Conservation (phyloP, 2,329 filamentous ascomycete genomes). For the Fusarium algeriense region DNA sequence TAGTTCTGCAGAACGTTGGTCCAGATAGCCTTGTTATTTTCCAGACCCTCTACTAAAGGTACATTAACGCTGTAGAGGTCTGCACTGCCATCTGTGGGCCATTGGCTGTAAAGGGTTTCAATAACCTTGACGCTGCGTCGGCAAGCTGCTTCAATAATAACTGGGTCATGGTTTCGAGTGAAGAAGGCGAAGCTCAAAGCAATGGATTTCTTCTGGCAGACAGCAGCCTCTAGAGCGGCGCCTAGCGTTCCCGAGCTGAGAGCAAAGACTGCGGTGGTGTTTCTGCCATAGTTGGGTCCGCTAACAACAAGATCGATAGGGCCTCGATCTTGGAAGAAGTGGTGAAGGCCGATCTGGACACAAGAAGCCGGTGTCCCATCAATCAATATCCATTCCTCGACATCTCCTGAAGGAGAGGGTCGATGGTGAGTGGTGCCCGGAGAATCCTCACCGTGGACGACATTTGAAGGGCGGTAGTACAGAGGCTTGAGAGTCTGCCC, state of each 20-base stretch:
- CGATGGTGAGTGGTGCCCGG: conserved; percentile 75
- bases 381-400: conserved; percentile 84
- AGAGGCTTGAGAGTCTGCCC: conserved; percentile 86
- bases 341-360: conserved; percentile 84
- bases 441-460: conserved; percentile 56
- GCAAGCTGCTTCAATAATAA: conserved; percentile 82
- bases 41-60: conserved; percentile 82
- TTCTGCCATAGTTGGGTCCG: conserved; percentile 86
- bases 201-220: conserved; percentile 77
- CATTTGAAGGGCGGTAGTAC: conserved; percentile 78
- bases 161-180: conserved; percentile 83
- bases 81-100: conserved; percentile 73
- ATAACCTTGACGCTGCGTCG: conserved; percentile 81
- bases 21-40: conserved; percentile 79
- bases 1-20: conserved; percentile 91
- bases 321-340: conserved; percentile 79
- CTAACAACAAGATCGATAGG: conserved; percentile 82
- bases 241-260: conserved; percentile 83
- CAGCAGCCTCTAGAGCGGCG: conserved; percentile 80
- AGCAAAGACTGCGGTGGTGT: conserved; percentile 83
- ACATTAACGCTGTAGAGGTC: conserved; percentile 95
- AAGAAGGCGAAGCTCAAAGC: conserved; percentile 94
- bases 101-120: conserved; percentile 81
- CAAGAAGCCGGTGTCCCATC: conserved; percentile 86
- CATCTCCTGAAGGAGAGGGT: conserved; percentile 65